phyloP scores from a whole-genome alignment of 1,284 basidiomycete species.

The Psilocybe mexicana region DNA sequence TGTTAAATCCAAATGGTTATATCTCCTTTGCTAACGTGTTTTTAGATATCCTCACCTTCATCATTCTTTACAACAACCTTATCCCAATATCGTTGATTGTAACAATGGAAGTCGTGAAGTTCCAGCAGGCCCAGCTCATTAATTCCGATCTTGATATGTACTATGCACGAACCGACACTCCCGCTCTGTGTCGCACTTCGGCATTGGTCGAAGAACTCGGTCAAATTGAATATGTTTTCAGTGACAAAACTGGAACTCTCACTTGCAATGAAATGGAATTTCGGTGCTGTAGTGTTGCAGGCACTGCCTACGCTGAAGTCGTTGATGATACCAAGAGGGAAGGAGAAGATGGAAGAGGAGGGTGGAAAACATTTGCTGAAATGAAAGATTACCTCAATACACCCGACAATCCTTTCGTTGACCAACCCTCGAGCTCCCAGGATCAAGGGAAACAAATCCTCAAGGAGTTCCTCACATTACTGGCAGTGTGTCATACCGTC shows the following conservation, averaged over 20 bases:
- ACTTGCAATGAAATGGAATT: slow-evolving; percentile 99
- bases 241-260: slow-evolving; percentile 97
- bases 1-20: slow-evolving; percentile 10
- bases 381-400: slow-evolving; percentile 58
- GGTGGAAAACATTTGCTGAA: slow-evolving; percentile 78
- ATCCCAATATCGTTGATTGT: slow-evolving; percentile 99
- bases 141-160: slow-evolving; percentile 98
- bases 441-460: slow-evolving; percentile 59
- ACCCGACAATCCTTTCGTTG: slow-evolving; percentile 55
- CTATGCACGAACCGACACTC: slow-evolving; percentile 91
- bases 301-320: slow-evolving; percentile 86
- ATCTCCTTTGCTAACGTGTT: slow-evolving; percentile 6
- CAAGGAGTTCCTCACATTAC: slow-evolving; percentile 85
- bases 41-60: slow-evolving; percentile 93
- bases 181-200: slow-evolving; percentile 94
- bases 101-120: slow-evolving; percentile 99
- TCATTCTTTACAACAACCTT: slow-evolving; percentile 98
- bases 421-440: slow-evolving; percentile 39
- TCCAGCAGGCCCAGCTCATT: slow-evolving; percentile 95
- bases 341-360: slow-evolving; percentile 63
- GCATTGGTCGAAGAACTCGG: slow-evolving; percentile 98
- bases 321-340: slow-evolving; percentile 83
- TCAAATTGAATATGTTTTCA: slow-evolving; percentile 98
- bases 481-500: slow-evolving; percentile 98
- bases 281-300: slow-evolving; percentile 86